Conservation (phyloP, 2,329 filamentous ascomycete genomes). For the Colletotrichum brevisporum region DNA sequence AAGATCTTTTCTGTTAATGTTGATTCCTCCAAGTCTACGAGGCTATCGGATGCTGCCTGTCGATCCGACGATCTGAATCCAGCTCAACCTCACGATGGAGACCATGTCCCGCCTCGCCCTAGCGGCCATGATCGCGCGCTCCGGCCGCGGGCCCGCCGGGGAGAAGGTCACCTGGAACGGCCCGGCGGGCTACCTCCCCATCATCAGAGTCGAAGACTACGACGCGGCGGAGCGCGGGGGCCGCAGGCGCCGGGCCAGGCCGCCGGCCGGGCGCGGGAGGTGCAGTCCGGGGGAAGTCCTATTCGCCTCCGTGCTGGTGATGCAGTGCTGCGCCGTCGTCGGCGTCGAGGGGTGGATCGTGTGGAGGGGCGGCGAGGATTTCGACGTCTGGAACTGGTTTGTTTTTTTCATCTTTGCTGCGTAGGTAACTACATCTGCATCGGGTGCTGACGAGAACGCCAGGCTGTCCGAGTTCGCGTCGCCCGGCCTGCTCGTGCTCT, state of each 20-base stretch:
- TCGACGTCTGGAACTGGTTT: constrained; percentile 46
- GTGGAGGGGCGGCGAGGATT: constrained; percentile 46
- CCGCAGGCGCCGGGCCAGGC: not conserved
- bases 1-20: too few species aligned
- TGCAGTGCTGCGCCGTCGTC: constrained; percentile 46
- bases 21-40: too few species aligned
- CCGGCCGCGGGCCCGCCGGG: not conserved
- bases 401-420: not conserved
- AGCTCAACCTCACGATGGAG: constrained; percentile 16
- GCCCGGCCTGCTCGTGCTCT: constrained; percentile 72
- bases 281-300: constrained; percentile 33
- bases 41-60: too few species aligned
- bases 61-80: not conserved
- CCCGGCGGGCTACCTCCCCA: not conserved
- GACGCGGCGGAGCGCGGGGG: constrained; percentile 18
- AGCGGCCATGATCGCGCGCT: constrained; percentile 19
- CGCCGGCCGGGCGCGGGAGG: constrained; percentile 33
- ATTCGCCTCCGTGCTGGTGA: constrained; percentile 47
- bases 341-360: constrained; percentile 46
- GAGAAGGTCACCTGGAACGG: constrained; percentile 31
- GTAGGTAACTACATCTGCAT: not conserved
- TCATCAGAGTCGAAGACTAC: constrained; percentile 21
- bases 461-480: constrained; percentile 34
- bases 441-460: not conserved
- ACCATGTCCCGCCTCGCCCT: constrained; percentile 21